Base-by-base conservation (phyloP, 2,329 filamentous ascomycete species). In the Aschersonia sp. region DNA sequence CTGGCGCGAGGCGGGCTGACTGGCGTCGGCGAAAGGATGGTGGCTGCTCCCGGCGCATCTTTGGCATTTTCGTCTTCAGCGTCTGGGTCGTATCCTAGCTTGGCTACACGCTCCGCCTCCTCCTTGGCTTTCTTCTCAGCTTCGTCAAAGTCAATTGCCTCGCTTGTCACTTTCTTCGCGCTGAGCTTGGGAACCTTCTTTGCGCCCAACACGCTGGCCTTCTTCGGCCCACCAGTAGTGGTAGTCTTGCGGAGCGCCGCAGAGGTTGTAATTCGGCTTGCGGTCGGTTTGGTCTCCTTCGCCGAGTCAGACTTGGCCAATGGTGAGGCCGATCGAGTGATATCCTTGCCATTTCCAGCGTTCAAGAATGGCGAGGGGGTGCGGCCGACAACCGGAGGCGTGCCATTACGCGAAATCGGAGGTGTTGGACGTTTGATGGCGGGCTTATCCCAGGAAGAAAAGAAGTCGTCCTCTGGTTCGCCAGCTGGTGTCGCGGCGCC, bases 391-490 rank as follows among this genome's bases (percentile, higher is more conserved):
- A 85, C 78, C 4, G 86, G 83, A 11, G 90, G 90, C 3, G 92
- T 97, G 46, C 80, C 82, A 42, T 87, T 92, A 59, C 92, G 83
- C 39, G 90, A 95, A 42, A 92, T 77, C 12, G 92, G 90, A 55
- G 94, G 94, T 53, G 87, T 95, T 37, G 90, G 90, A 57, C 88
- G 82, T 74, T 97, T 98, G 68, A 98, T 94, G 5, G 88, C 79
- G 29, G 92, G 92, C 70, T 97, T 95, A 61, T 97, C 92, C 92
- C 90, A 98, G 1, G 88, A 95, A 8, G 90, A 95, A 69, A 98
- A 98, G 73, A 98, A 98, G 63, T 97, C 92, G 59, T 95, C 89
- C 56, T 95, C 89, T 29, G 78, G 74, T 55, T 95, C 88, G 55
- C 81, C 84, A 43, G 84, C 77, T n/a, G 89, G 86, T 9, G 87